These are phyloP conservation scores for Madurella mycetomatis DNA, from an alignment of 2,329 filamentous ascomycete genomes.

Conservation along the genomic window DNA sequence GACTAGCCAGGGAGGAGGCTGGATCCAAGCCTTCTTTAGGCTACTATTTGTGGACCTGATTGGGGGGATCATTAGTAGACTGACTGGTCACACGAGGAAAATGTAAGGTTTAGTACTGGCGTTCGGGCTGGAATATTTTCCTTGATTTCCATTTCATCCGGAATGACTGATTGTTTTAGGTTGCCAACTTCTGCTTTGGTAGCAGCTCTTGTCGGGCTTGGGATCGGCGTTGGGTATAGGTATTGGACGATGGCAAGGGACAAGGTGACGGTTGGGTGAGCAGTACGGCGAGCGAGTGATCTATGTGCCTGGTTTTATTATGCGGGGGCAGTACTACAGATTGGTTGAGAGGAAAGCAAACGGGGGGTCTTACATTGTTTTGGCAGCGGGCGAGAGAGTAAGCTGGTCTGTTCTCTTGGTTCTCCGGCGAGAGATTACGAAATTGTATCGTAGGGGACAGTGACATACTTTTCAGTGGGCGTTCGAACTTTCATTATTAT, in stretches of 20 bases:
- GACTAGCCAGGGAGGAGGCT: conserved; percentile 18
- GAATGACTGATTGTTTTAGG: conserved; percentile 19
- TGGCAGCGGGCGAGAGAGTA: background rate
- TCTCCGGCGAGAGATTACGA: no score
- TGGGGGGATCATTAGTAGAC: conserved; percentile 32
- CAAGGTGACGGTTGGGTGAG: background rate
- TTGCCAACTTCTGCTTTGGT: conserved; percentile 16
- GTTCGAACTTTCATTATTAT: no score
- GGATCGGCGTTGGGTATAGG: background rate
- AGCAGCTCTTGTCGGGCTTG: conserved; percentile 13
- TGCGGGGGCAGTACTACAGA: background rate
- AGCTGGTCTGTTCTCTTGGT: no score
- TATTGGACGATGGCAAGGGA: conserved; percentile 11
- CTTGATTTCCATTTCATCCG: conserved; percentile 7
- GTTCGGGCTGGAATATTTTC: background rate
- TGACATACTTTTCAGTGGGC: no score
- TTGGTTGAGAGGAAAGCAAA: background rate
- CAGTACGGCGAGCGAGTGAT: background rate
- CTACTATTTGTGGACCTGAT: conserved; percentile 38
- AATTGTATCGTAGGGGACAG: no score
- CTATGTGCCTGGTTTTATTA: background rate
- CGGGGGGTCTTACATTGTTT: background rate
- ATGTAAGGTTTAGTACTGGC: conserved; percentile 27
- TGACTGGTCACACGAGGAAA: conserved; percentile 30
- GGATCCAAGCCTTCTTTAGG: conserved; percentile 34